Base-by-base conservation (phyloP, 2,329 filamentous ascomycete species). In the Aspergillus japonicus region DNA sequence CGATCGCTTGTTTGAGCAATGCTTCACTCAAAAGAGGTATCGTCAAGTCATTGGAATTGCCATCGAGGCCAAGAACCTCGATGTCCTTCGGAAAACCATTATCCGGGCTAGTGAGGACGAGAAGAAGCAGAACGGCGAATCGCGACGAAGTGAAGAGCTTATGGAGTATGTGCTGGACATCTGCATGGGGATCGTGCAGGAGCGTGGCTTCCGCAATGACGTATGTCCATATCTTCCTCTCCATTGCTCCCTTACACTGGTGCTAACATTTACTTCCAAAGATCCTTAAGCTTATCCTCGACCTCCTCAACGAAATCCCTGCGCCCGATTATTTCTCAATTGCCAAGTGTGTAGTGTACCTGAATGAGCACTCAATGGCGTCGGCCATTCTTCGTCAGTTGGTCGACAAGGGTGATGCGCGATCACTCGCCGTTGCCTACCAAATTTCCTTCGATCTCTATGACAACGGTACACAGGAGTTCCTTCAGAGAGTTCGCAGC, bases 381-480 rank as follows among this genome's bases (percentile, higher is more conserved):
- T 93, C 92, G 10, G 86, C 86, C 63, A 93, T 99, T 78, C 85
- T 99, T 47, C 85, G 85, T 54, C 88, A 91, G 67, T 84, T 99
- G 23, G 88, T 98, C 10, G 84, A 89, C 62, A 90, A 90, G 65
- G 91, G 87, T 5, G 91, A 96, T 66, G 83, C 87, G 54, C 87
- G 87, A 61, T 92, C 92, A 0, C 85, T 91, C 16, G 90, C 93
- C 21, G 89, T 91, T 53, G 95, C 95, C 19, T 99, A 98, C 75
- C 95, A 99, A 75, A 96, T 99, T 59, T 95, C 94, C 1, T 99
- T 99, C 71, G 95, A 99, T 71, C 83, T 99, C 5, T 98, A 97
- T 77, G 95, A 99, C 78, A 99, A 99, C 72, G 95, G 95, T 67
- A 98, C 95, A 0, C 95, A 99, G 70, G 95, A 98, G 73, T 99